Evolutionary conservation across 208 protist species (phyloP), one percentile per base, ranked within the genome.

Genomic region (Leptomonas pyrrhocoris): DNA sequence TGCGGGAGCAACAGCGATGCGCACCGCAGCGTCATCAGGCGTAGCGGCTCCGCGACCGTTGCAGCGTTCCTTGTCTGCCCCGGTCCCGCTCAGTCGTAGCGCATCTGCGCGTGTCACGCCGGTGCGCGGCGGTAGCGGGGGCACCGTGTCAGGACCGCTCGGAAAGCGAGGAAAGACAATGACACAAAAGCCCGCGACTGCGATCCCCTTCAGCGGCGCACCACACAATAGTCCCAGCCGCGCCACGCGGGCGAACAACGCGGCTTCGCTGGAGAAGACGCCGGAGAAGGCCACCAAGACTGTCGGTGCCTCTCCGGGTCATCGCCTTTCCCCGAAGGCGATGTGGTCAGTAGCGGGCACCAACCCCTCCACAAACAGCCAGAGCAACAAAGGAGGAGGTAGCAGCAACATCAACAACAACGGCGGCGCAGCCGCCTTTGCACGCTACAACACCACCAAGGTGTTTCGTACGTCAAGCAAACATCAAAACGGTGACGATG

Each of bases 391-490:
- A n/a, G n/a, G n/a, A n/a, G 21, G 40, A 45, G 5, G 25, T 34
- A 25, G 18, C 2, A 40, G 15, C 40, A 30, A 8, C 36, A 23
- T 30, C 15, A 62, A 27, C 15, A 19, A 38, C 27, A 6, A 13
- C 18, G 36, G 16, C 43, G 31, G 7, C 31, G 19, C 31, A 15
- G 34, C 40, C 21, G 34, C 69, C 31, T 74, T 72, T 48, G 64
- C 68, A 0, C 79, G 79, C 65, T 71, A 31, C 59, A 80, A 77
- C 74, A 68, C 64, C 5, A 15, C 46, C 13, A 55, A 48, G 36
- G 2, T 2, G 2, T 45, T 67, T 21, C 2, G 25, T 23, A 31
- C 61, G 1, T 34, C 61, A 2, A 42, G 15, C 16, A 43, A 43
- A 11, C 23, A 4, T 11, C 46, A n/a, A 15, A 30, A 15, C 21